phyloP scores from a whole-genome alignment of 2,329 filamentous ascomycete genomes.

The Venturia pyrina region DNA sequence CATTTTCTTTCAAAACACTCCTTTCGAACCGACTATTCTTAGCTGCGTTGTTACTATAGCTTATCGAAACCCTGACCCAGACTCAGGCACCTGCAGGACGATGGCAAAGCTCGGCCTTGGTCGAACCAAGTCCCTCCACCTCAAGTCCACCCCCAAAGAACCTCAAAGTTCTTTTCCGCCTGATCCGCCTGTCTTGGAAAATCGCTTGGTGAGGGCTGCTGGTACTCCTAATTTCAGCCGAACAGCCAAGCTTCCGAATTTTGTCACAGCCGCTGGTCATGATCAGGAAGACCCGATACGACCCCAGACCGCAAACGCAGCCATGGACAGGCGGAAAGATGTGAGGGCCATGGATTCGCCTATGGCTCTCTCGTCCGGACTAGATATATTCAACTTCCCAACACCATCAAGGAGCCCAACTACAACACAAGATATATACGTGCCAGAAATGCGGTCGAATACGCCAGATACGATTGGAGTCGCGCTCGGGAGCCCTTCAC shows the following conservation, averaged over 20 bases:
- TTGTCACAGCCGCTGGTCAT: neutral
- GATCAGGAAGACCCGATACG: neutral
- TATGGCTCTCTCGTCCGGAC: neutral
- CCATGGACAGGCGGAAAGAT: constrained; percentile 5
- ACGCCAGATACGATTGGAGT: constrained; percentile 24
- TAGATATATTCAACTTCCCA: constrained; percentile 10
- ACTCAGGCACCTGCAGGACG: constrained; percentile 6
- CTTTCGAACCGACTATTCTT: neutral
- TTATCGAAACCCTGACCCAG: neutral
- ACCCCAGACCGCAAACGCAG: constrained; percentile 9
- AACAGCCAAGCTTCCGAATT: neutral
- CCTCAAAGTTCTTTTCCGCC: neutral
- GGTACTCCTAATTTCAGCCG: neutral
- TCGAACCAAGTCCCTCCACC: constrained; percentile 10
- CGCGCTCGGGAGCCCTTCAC: constrained; percentile 24
- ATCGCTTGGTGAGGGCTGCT: neutral
- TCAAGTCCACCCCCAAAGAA: neutral
- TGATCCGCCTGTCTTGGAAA: constrained; percentile 1
- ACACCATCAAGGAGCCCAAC: constrained; percentile 6
- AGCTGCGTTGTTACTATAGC: neutral
- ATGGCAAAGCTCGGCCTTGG: constrained; percentile 12
- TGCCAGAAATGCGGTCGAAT: constrained; percentile 15
- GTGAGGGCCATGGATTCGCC: constrained; percentile 9
- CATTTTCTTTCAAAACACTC: neutral
- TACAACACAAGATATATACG: neutral